These are phyloP conservation scores for Serendipita indica DNA, from an alignment of 768 basidiomycete species.

Conservation along the genomic window DNA sequence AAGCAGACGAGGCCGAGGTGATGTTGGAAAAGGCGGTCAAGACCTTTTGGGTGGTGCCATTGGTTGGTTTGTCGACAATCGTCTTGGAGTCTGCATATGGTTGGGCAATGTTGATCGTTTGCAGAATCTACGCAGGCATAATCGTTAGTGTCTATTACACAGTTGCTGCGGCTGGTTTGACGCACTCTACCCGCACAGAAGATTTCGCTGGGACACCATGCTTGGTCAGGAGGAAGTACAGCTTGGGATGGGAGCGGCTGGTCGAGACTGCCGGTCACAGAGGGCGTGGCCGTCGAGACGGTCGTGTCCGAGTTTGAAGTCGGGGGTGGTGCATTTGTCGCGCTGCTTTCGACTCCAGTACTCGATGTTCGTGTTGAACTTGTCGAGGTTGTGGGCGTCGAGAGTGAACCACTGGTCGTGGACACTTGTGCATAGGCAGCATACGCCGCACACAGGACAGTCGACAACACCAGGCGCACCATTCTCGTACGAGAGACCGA, in stretches of 20 bases:
- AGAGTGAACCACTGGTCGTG: too few relatives aligned
- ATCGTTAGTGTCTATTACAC: constrained; percentile 11
- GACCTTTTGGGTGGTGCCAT: constrained; percentile 46
- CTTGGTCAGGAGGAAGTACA: constrained; percentile 48
- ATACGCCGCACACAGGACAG: too few relatives aligned
- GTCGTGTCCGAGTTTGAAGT: constrained; percentile 14
- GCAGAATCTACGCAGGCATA: constrained; percentile 43
- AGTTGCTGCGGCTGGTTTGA: constrained; percentile 12
- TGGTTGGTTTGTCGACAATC: constrained; percentile 80
- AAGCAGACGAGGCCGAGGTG: too few relatives aligned
- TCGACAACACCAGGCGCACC: too few relatives aligned
- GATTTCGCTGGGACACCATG: constrained; percentile 63
- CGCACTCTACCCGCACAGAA: constrained; percentile 68
- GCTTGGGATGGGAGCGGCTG: constrained; percentile 49
- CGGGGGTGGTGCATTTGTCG: neutral
- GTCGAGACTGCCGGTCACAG: constrained; percentile 39
- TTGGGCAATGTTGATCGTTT: constrained; percentile 69
- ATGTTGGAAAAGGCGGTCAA: constrained; percentile 44
- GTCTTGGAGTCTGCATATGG: constrained; percentile 74
- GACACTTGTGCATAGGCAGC: too few relatives aligned
- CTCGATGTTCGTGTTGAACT: too few relatives aligned
- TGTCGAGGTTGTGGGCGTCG: too few relatives aligned
- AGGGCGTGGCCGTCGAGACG: constrained; percentile 47
- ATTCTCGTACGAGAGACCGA: too few relatives aligned
- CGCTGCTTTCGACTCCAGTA: too few relatives aligned